Conservation (phyloP, 164 flowering plant species). For the Macadamia integrifolia region DNA sequence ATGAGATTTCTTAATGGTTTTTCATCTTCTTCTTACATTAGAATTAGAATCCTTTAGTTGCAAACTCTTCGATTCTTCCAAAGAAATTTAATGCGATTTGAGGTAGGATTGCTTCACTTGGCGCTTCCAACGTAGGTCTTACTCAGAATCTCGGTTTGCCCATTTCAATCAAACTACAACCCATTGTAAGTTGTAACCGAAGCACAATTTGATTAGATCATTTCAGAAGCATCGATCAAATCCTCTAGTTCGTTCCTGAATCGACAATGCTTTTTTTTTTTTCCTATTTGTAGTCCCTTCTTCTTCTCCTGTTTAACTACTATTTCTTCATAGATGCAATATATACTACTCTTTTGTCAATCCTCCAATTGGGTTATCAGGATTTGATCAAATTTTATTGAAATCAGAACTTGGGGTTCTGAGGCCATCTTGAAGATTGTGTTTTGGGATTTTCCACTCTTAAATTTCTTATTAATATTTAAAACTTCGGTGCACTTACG, state of each 20-base stretch:
- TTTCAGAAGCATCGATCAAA: slow-evolving; percentile 59
- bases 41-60: too few relatives aligned
- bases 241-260: slow-evolving; percentile 47
- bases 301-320: too few relatives aligned
- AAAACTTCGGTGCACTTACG: background rate
- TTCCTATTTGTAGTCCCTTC: background rate
- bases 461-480: background rate
- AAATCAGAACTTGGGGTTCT: too few relatives aligned
- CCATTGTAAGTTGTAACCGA: slow-evolving; percentile 50
- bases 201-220: slow-evolving; percentile 51
- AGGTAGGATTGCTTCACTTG: background rate
- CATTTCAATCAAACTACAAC: slow-evolving; percentile 41
- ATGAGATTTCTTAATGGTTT: slow-evolving; percentile 3
- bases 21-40: background rate
- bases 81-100: slow-evolving; percentile 6
- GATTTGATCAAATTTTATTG: background rate
- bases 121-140: slow-evolving; percentile 26
- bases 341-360: too few relatives aligned
- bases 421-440: too few relatives aligned
- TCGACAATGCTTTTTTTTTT: background rate
- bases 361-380: background rate
- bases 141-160: slow-evolving; percentile 39
- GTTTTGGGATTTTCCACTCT: background rate
- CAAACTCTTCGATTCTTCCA: background rate
- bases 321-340: background rate